A percentile compares a stretch with the other conserved stretches of the same genome.
phyloP scores from a whole-genome alignment of 176 grass and related monocot genomes.

The Triticum dicoccoides region DNA sequence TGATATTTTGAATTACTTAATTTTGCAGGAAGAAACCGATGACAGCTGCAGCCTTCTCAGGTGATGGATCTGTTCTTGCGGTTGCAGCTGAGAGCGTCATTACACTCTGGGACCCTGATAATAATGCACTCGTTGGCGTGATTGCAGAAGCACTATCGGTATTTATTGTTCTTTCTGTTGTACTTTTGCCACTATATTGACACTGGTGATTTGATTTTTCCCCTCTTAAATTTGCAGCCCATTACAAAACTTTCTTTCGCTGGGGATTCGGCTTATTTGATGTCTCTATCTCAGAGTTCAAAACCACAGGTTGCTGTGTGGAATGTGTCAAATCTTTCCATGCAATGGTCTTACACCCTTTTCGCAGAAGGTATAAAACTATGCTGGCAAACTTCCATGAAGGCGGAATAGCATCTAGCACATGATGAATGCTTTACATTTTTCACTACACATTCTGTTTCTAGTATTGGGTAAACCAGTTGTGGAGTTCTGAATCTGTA shows the following conservation, averaged over 20 bases:
- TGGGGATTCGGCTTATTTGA: constrained; percentile 65
- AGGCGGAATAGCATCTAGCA: not conserved
- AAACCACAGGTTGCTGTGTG: constrained; percentile 76
- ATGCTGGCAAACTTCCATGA: not conserved
- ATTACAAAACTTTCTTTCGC: constrained; percentile 71
- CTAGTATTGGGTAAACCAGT: not conserved
- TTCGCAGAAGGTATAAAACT: constrained; percentile 69
- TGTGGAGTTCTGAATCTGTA: not conserved
- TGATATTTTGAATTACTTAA: constrained; percentile 18
- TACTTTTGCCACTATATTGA: not conserved
- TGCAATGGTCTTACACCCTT: constrained; percentile 86
- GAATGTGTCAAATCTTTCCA: constrained; percentile 73
- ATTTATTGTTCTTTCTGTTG: constrained; percentile 30
- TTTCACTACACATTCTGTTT: not conserved
- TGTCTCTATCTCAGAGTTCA: constrained; percentile 63
- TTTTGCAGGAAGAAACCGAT: constrained; percentile 79
- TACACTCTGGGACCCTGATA: constrained; percentile 92
- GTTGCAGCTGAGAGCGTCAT: constrained; percentile 79
- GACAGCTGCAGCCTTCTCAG: constrained; percentile 81
- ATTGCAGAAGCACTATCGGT: constrained; percentile 91
- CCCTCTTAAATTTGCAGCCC: constrained; percentile 52
- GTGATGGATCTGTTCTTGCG: constrained; percentile 91
- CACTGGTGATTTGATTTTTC: not conserved
- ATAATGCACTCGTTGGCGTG: constrained; percentile 73
- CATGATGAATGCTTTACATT: not conserved